Evolutionary conservation across 2,329 filamentous ascomycete species (phyloP).

Genomic region (Neophaeococcomyces mojaviensis): DNA sequence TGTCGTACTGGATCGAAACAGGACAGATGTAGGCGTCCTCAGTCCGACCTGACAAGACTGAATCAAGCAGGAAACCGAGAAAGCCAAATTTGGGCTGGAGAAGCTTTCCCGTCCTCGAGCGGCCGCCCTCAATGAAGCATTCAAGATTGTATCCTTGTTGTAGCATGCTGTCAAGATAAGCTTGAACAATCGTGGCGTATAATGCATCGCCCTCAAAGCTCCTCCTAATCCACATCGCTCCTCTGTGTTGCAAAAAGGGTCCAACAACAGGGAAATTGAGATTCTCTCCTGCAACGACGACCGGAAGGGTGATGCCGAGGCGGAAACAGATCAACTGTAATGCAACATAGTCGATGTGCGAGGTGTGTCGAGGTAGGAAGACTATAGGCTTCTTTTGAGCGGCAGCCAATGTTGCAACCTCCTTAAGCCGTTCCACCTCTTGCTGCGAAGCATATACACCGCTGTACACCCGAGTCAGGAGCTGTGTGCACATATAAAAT

Average conservation of each 20-base stretch:
- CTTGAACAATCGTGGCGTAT: slow-evolving; percentile 87
- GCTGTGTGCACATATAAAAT: slow-evolving; percentile 81
- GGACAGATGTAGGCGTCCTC: slow-evolving; percentile 90
- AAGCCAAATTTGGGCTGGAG: slow-evolving; percentile 94
- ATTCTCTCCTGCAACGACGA: slow-evolving; percentile 92
- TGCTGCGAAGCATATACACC: slow-evolving; percentile 93
- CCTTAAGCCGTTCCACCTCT: slow-evolving; percentile 75
- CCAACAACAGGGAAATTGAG: slow-evolving; percentile 89
- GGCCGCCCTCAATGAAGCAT: slow-evolving; percentile 93
- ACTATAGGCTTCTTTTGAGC: slow-evolving; percentile 91
- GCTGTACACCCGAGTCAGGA: slow-evolving; percentile 88
- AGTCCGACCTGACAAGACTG: slow-evolving; percentile 77
- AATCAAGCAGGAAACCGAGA: slow-evolving; percentile 82
- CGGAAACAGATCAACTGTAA: slow-evolving; percentile 94
- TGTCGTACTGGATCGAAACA: slow-evolving; percentile 96
- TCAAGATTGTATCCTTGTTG: slow-evolving; percentile 91
- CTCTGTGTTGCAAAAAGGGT: slow-evolving; percentile 86
- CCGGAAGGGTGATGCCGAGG: slow-evolving; percentile 77
- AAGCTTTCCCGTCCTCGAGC: slow-evolving; percentile 88
- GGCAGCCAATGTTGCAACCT: slow-evolving; percentile 73
- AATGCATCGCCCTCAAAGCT: slow-evolving; percentile 87
- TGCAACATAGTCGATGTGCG: slow-evolving; percentile 93
- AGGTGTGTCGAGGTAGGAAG: slow-evolving; percentile 88
- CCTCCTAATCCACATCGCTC: slow-evolving; percentile 58
- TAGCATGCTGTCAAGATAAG: slow-evolving; percentile 87